A percentile compares a stretch with the other conserved stretches of the same genome.
These are phyloP conservation scores for Epichloe typhina DNA, from an alignment of 2,329 filamentous ascomycete genomes.

Conservation along the genomic window DNA sequence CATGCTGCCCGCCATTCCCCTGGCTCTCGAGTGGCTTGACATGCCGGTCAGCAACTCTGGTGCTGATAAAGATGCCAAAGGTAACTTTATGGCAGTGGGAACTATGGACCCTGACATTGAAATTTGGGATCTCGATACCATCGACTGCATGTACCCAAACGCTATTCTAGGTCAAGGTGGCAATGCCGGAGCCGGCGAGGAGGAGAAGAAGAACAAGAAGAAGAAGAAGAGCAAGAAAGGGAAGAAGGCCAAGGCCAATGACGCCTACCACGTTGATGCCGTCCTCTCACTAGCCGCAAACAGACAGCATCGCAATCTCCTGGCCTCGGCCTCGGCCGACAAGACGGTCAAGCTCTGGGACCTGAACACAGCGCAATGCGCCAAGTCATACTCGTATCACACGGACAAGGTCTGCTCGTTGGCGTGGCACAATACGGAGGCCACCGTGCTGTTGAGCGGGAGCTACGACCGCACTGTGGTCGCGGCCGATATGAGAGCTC, in stretches of 20 bases:
- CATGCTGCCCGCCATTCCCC: slow-evolving; percentile 92
- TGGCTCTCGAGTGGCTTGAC: slow-evolving; percentile 92
- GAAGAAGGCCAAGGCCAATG: slow-evolving; percentile 67
- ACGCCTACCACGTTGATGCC: slow-evolving; percentile 86
- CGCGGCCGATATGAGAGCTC: slow-evolving; percentile 91
- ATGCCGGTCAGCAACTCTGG: slow-evolving; percentile 66
- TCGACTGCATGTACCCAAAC: slow-evolving; percentile 97
- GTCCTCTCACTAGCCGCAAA: slow-evolving; percentile 87
- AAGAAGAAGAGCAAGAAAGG: slow-evolving; percentile 77
- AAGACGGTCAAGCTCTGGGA: slow-evolving; percentile 98
- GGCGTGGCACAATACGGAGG: slow-evolving; percentile 80
- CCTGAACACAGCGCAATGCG: slow-evolving; percentile 78
- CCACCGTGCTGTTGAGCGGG: slow-evolving; percentile 80
- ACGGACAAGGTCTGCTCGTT: slow-evolving; percentile 96
- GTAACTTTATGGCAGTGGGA: slow-evolving; percentile 88
- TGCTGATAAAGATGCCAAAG: slow-evolving; percentile 50
- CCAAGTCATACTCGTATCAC: slow-evolving; percentile 91
- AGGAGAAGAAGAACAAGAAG: slow-evolving; percentile 50
- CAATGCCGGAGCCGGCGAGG: slow-evolving; percentile 37
- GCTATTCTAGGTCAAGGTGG: slow-evolving; percentile 76
- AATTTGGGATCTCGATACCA: slow-evolving; percentile 90
- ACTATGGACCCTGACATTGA: slow-evolving; percentile 99
- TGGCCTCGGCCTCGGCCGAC: slow-evolving; percentile 91
- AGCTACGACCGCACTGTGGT: slow-evolving; percentile 92
- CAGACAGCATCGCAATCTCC: slow-evolving; percentile 81